Evolutionary conservation across 129 eudicot species (phyloP).

Genomic region (Helianthus tuberosus): DNA sequence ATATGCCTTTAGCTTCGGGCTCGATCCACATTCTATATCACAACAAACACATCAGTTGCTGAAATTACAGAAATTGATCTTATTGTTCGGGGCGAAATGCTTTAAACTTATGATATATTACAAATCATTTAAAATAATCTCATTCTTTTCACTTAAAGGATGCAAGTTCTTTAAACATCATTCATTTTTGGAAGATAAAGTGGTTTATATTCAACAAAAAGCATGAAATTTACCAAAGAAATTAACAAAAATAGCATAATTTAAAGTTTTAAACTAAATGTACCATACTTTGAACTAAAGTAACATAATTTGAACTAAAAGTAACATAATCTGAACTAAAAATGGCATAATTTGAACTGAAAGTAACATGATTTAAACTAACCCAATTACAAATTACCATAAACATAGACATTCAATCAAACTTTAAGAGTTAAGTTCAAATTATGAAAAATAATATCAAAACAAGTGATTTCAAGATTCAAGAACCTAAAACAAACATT

Average conservation of each 20-base stretch:
- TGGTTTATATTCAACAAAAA: neutral
- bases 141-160: constrained; percentile 7
- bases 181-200: neutral
- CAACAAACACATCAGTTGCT: constrained; percentile 3
- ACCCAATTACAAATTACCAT: neutral
- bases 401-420: neutral
- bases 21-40: constrained; percentile 71
- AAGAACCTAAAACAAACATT: constrained; percentile 6
- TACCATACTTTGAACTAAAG: neutral
- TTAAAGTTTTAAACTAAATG: neutral
- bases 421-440: neutral
- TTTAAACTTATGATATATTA: neutral
- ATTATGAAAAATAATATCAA: neutral
- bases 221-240: neutral
- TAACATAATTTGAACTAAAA: neutral
- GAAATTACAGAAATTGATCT: neutral
- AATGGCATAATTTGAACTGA: neutral
- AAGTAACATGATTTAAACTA: neutral
- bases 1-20: constrained; percentile 73
- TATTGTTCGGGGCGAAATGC: neutral
- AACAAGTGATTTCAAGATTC: constrained; percentile 18
- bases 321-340: neutral
- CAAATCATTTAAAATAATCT: neutral
- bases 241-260: neutral
- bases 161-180: neutral